Base-by-base conservation (phyloP, 805 yeast species). In the Brettanomyces sp. region DNA sequence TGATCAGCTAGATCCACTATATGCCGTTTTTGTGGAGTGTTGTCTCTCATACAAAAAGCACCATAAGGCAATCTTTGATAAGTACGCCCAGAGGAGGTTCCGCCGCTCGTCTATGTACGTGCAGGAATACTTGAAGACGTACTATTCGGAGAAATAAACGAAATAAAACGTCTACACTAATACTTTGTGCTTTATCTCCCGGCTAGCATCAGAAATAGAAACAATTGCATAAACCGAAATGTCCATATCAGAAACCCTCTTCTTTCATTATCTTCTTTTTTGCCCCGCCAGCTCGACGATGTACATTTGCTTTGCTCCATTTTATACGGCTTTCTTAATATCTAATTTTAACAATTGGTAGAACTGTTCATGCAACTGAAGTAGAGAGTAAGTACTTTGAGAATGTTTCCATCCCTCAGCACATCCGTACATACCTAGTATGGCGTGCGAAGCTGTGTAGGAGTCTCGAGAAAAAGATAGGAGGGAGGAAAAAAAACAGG, bases 21-120 rank as follows among this genome's bases (percentile, higher is more conserved):
- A 95, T 1, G 76, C 77, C 35, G 73, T 74, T 5, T 68, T 90
- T 45, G 72, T 89, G 56, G 88, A 82, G 50, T 78, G 83, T 52
- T 80, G 89, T 60, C 65, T 76, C 52, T 66, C 72, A 47, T 79
- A 87, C 11, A 63, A 68, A 42, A 67, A 64, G 34, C 82, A 80
- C 60, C 93, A 85, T 63, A 80, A 77, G 58, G 88, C 95, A 5
- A 82, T 93, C 39, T 91, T 67, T 63, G 95, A 89, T 54, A 93
- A 93, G 66, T 93, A 93, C 67, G 79, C 82, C 56, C 95, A 87
- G 60, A 76, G 90, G 53, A 79, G 85, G 57, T 90, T 81, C 68
- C 82, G 86, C 59, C 76, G 85, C 57, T 85, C 93, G 32, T 76
- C 96, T 3, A 59, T 73, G 24, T 87, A 79, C 65, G 95, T 87